Evolutionary conservation across 805 yeast genomes (phyloP).

Genomic region (Priceomyces melissophilus): DNA sequence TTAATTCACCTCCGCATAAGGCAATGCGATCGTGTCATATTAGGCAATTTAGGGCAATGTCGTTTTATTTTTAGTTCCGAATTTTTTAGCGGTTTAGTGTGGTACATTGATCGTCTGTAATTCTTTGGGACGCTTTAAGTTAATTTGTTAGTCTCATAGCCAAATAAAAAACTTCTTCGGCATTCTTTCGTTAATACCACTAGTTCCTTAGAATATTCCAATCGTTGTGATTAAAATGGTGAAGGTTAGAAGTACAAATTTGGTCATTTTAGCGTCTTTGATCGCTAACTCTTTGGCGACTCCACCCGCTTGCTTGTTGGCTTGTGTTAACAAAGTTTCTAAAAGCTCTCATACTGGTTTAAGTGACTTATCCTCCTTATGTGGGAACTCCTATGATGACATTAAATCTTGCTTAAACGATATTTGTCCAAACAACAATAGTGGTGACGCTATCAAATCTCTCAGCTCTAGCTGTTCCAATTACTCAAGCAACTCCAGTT

Average conservation of each 20-base stretch:
- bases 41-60: not conserved
- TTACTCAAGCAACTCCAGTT: conserved; percentile 31
- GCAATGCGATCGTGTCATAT: no score
- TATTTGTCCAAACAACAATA: conserved; percentile 64
- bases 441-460: conserved; percentile 55
- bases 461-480: conserved; percentile 54
- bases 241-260: conserved; percentile 21
- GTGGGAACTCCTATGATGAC: conserved; percentile 51
- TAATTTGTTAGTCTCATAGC: not conserved
- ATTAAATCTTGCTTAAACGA: conserved; percentile 61
- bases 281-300: conserved; percentile 54
- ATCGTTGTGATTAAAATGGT: conserved; percentile 7
- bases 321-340: conserved; percentile 77
- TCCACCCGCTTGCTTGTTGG: conserved; percentile 90
- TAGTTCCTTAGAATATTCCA: conserved; percentile 2
- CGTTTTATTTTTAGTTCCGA: conserved; percentile 1
- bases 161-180: not conserved
- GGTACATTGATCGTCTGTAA: not conserved
- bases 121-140: not conserved
- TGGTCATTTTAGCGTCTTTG: conserved; percentile 36
- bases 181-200: conserved; percentile 1
- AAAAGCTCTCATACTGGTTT: conserved; percentile 55
- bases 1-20: no score
- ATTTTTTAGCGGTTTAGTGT: not conserved
- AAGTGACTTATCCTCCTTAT: conserved; percentile 66